Base-by-base conservation (phyloP, 2,329 filamentous ascomycete genomes). In the Fonsecaea nubica region DNA sequence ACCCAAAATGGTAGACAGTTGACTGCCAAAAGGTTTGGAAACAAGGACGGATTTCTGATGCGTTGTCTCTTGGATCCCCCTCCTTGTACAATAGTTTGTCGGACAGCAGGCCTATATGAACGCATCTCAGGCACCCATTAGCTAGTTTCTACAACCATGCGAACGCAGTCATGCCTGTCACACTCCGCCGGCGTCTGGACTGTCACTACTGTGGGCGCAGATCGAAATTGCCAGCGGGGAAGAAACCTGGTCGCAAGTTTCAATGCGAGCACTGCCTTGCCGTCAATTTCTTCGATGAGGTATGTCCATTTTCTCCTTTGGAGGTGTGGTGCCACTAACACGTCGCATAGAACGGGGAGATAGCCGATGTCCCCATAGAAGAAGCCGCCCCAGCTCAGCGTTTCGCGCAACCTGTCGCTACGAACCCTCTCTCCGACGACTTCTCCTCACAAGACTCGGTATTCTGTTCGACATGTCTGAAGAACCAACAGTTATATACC, bases 201-300 rank as follows among this genome's bases (percentile, higher is more conserved):
- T 97, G 93, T 83, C 94, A 96, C 82, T 96, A 94, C 79, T 97
- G 93, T 78, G 90, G 91, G 72, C 84, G 84, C 9, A 64, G 69
- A 58, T 69, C 66, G 32, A 72, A 67, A 63, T 58, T 55, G 30
- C 59, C 58, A 18, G 32, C 45, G 58, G 58, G 61, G 35, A 85
- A 87, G 72, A 85, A 86, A 35, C 75, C 76, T 60, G 82, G 87
- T 64, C 84, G 83, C 76, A 85, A 88, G 74, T 97, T 93, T 79
- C 82, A 88, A 54, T 97, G 93, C 79, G 80, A 85, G 21, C 82
- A 86, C 68, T 99, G 95, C 82, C 91, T 95, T 74, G 91, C 93
- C 18, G 88, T 90, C 66, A 99, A 98, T 78, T 91, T 92, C 80
- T 83, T 97, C 36, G 95, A 99, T 76, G 85, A 94, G 82, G 93